Evolutionary conservation across 768 basidiomycete species (phyloP).

Genomic region (Asterophora parasitica): DNA sequence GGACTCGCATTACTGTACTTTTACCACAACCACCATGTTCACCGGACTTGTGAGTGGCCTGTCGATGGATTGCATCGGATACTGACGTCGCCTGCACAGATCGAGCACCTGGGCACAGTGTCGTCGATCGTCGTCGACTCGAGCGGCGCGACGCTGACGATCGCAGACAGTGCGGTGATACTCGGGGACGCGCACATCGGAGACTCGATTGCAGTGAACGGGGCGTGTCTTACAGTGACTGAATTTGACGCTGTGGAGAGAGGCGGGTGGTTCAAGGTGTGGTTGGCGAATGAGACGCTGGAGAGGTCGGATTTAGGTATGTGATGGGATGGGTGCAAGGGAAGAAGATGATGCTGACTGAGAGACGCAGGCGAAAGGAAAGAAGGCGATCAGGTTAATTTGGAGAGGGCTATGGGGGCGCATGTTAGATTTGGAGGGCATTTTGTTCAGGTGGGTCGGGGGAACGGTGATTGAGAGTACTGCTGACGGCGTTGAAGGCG

Average conservation of each 20-base stretch:
- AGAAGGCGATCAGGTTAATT: conserved; percentile 79
- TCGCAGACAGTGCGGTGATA: conserved; percentile 66
- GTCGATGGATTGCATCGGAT: no score
- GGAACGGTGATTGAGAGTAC: background rate
- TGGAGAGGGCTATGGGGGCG: conserved; percentile 92
- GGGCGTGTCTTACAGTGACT: conserved; percentile 87
- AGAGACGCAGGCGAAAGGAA: conserved; percentile 75
- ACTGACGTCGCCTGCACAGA: conserved; percentile 39
- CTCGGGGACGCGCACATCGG: conserved; percentile 88
- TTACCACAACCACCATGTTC: conserved; percentile 52
- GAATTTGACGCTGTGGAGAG: conserved; percentile 60
- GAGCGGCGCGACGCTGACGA: conserved; percentile 79
- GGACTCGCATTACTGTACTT: no score
- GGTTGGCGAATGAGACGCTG: conserved; percentile 94
- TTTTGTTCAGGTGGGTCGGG: conserved; percentile 80
- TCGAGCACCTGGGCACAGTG: conserved; percentile 86
- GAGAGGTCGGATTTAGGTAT: conserved; percentile 86
- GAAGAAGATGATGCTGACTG: no score
- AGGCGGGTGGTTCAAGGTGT: conserved; percentile 87
- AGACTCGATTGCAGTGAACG: conserved; percentile 90
- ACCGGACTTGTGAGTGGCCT: conserved; percentile 78
- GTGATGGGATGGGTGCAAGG: no score
- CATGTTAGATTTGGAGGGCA: conserved; percentile 94
- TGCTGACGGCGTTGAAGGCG: conserved; percentile 45
- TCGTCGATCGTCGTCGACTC: conserved; percentile 55